These are phyloP conservation scores for Euphorbia lathyris DNA, from an alignment of 345 rosid genomes.

Conservation along the genomic window DNA sequence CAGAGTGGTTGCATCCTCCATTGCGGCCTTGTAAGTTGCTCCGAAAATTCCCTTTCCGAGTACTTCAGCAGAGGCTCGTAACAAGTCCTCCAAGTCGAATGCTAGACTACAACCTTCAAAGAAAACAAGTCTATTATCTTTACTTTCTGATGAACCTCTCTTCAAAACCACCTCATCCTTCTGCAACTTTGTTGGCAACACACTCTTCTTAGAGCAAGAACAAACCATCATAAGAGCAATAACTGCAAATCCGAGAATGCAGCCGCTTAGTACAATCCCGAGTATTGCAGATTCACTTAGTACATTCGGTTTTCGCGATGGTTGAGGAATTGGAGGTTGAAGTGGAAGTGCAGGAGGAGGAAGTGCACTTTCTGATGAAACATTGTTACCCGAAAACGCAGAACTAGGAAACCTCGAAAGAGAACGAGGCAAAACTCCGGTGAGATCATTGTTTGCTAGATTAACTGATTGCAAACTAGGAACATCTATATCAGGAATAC, in stretches of 20 bases:
- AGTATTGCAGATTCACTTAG: slow-evolving; percentile 23
- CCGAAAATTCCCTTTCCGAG: slow-evolving; percentile 35
- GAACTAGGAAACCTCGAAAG: slow-evolving; percentile 23
- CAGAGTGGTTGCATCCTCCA: slow-evolving; percentile 30
- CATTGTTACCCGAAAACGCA: slow-evolving; percentile 26
- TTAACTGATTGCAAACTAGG: slow-evolving; percentile 25
- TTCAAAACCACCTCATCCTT: slow-evolving; percentile 20
- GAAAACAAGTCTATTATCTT: slow-evolving; percentile 24
- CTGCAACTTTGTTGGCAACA: slow-evolving; percentile 13
- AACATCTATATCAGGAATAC: slow-evolving; percentile 31
- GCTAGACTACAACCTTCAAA: slow-evolving; percentile 34
- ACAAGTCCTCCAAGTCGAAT: slow-evolving; percentile 34
- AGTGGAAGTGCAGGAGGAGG: slow-evolving; percentile 30
- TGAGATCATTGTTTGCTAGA: slow-evolving; percentile 23
- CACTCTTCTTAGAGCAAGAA: slow-evolving; percentile 15
- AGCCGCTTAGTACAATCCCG: slow-evolving; percentile 27
- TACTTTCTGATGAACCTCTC: slow-evolving; percentile 10
- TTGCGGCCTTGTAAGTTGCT: slow-evolving; percentile 32
- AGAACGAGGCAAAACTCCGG: slow-evolving; percentile 20
- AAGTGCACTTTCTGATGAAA: slow-evolving; percentile 16
- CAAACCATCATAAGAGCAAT: slow-evolving; percentile 22
- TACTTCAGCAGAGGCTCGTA: slow-evolving; percentile 35
- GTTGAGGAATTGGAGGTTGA: slow-evolving; percentile 24
- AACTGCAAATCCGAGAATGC: slow-evolving; percentile 15
- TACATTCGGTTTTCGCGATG: slow-evolving; percentile 16